Percentiles rank a stretch among this genome's conserved stretches.
Evolutionary conservation across 1,284 basidiomycete species (phyloP).

Genomic region (Rhizopogon hawkerae): DNA sequence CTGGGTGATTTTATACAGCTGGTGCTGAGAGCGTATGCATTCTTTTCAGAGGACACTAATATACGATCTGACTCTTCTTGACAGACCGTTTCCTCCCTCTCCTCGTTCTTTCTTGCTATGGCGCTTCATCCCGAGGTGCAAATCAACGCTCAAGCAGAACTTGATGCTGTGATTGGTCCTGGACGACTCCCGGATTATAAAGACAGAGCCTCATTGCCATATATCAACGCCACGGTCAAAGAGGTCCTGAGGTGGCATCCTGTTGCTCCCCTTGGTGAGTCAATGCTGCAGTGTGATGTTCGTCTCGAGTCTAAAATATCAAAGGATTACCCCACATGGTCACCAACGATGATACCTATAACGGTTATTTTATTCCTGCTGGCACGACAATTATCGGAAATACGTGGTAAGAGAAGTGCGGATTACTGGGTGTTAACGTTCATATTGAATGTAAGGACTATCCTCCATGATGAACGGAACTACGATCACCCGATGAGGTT

Average conservation of each 20-base stretch:
- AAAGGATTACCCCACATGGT: slow-evolving; percentile 38
- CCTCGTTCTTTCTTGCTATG: slow-evolving; percentile 43
- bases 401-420: slow-evolving; percentile 27
- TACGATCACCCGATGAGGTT: slow-evolving; percentile 36
- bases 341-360: slow-evolving; percentile 31
- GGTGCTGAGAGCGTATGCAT: slow-evolving; percentile 25
- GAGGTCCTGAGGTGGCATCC: slow-evolving; percentile 46
- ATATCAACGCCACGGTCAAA: slow-evolving; percentile 38
- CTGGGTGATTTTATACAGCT: slow-evolving; percentile 11
- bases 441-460: slow-evolving; percentile 30
- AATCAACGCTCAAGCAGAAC: slow-evolving; percentile 37
- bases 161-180: slow-evolving; percentile 34
- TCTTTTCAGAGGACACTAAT: background rate
- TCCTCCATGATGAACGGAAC: slow-evolving; percentile 37
- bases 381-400: slow-evolving; percentile 33
- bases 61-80: background rate
- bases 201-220: slow-evolving; percentile 37
- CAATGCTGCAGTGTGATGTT: slow-evolving; percentile 9
- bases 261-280: slow-evolving; percentile 39
- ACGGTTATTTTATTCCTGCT: slow-evolving; percentile 34
- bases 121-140: slow-evolving; percentile 40
- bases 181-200: slow-evolving; percentile 38
- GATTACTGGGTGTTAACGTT: background rate
- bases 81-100: slow-evolving; percentile 37
- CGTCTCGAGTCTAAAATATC: slow-evolving; percentile 8